Percentiles rank a stretch among this genome's conserved stretches.
phyloP scores from a whole-genome alignment of 495 filamentous ascomycete species.

The Aspergillus saccharolyticus region DNA sequence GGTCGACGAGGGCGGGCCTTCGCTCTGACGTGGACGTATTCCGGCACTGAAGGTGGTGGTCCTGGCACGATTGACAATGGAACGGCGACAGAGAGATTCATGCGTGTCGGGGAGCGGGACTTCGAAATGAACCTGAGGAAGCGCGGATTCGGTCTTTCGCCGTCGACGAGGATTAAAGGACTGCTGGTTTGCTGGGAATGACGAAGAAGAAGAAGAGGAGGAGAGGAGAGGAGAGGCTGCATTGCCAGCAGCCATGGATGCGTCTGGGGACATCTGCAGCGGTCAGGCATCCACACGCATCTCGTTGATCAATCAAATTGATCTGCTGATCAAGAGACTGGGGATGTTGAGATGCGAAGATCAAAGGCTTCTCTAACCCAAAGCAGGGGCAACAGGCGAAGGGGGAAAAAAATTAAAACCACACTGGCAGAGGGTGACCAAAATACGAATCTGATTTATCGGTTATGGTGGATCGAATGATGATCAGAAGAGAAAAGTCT shows the following conservation, averaged over 20 bases:
- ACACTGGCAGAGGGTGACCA: slow-evolving; percentile 1
- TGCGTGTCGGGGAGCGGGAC: slow-evolving; percentile 10
- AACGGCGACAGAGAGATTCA: slow-evolving; percentile 9
- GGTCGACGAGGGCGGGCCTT: not conserved
- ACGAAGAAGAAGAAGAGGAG: not conserved
- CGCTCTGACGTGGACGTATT: not conserved
- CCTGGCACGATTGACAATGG: slow-evolving; percentile 8
- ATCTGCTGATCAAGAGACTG: not conserved
- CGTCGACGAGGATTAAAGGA: slow-evolving; percentile 10
- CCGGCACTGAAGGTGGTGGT: slow-evolving; percentile 1
- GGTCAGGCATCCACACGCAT: slow-evolving; percentile 24
- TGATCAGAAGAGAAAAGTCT: not conserved
- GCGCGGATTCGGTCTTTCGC: slow-evolving; percentile 22
- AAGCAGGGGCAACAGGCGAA: not conserved
- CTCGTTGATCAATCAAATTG: slow-evolving; percentile 12
- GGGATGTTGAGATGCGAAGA: not conserved
- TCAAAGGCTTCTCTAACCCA: not conserved
- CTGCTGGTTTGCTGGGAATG: slow-evolving; percentile 4
- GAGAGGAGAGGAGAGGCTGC: not conserved
- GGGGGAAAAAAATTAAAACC: not conserved
- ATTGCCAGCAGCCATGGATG: slow-evolving; percentile 4
- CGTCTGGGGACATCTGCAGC: slow-evolving; percentile 22
- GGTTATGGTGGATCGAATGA: slow-evolving; percentile 8
- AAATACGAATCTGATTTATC: slow-evolving; percentile 11
- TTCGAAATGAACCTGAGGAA: slow-evolving; percentile 16